A percentile compares a stretch with the other conserved stretches of the same genome.
Conservation (phyloP, 129 eudicot genomes). For the Rutidosis leptorrhynchoides region DNA sequence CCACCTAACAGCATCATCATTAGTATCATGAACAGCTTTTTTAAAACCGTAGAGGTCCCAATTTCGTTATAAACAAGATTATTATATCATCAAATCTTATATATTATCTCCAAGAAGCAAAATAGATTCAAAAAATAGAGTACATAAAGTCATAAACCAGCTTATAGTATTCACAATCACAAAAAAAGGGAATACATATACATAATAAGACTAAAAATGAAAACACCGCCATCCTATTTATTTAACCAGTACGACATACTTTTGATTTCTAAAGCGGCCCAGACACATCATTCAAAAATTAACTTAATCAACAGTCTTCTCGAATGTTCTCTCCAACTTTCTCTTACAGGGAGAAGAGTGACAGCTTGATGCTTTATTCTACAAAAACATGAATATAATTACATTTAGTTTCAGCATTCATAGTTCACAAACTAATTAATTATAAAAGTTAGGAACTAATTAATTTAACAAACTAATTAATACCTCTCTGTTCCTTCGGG, state of each 20-base stretch:
- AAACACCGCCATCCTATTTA: conserved; percentile 28
- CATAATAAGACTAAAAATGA: conserved; percentile 21
- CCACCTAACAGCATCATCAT: neutral
- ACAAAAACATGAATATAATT: conserved; percentile 18
- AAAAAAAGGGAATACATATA: conserved; percentile 6
- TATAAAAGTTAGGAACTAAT: no score
- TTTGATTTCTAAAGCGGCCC: conserved; percentile 16
- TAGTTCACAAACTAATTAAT: neutral
- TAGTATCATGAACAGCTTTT: neutral
- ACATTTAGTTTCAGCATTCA: neutral
- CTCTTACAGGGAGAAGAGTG: conserved; percentile 47
- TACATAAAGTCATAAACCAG: conserved; percentile 22
- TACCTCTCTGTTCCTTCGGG: conserved; percentile 38
- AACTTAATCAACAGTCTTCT: conserved; percentile 33
- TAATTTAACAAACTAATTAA: no score
- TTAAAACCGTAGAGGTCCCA: neutral
- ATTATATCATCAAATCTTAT: neutral
- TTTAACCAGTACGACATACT: conserved; percentile 20
- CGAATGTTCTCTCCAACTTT: conserved; percentile 50
- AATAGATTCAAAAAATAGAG: conserved; percentile 17
- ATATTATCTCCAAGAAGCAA: conserved; percentile 21
- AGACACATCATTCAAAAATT: conserved; percentile 6
- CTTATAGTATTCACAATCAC: conserved; percentile 23
- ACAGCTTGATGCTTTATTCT: conserved; percentile 42
- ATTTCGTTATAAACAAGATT: neutral